Evolutionary conservation across 805 yeast species (phyloP).

Genomic region (Saccharomycopsis amapae): DNA sequence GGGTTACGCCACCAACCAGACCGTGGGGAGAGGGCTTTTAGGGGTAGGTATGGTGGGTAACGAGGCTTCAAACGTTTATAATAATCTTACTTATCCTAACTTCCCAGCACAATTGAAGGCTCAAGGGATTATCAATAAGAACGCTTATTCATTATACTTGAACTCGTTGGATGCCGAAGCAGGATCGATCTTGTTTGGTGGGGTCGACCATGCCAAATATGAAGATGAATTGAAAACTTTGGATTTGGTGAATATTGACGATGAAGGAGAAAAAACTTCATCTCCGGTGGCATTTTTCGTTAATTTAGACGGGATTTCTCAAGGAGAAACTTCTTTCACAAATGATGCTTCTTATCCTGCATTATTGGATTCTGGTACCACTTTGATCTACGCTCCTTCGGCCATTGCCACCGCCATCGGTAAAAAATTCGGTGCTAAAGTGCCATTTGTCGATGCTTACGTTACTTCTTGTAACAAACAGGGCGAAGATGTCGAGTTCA

Average conservation of each 20-base stretch:
- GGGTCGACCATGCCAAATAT: conserved; percentile 58
- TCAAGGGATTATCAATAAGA: conserved; percentile 48
- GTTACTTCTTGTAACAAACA: conserved; percentile 18
- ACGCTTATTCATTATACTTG: conserved; percentile 58
- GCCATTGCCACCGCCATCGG: conserved; percentile 6
- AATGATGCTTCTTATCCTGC: conserved; percentile 30
- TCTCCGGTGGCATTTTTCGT: conserved; percentile 37
- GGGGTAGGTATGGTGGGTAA: conserved; percentile 67
- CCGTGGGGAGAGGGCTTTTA: conserved; percentile 37
- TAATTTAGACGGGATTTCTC: not conserved
- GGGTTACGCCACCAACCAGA: no score
- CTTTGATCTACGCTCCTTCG: conserved; percentile 38
- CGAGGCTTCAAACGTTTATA: conserved; percentile 40
- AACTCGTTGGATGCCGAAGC: conserved; percentile 34
- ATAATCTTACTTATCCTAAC: conserved; percentile 35
- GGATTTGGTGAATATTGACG: conserved; percentile 42
- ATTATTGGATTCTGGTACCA: conserved; percentile 38
- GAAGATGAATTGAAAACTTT: conserved; percentile 38
- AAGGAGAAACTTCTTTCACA: conserved; percentile 11
- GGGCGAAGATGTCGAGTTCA: conserved; percentile 34
- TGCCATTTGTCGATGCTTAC: conserved; percentile 1
- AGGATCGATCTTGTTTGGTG: conserved; percentile 68
- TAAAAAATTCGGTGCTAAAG: conserved; percentile 4
- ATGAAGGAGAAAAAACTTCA: conserved; percentile 30
- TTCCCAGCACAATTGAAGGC: conserved; percentile 55